A percentile compares a stretch with the other conserved stretches of the same genome.
These are phyloP conservation scores for Verruconis gallopava DNA, from an alignment of 2,329 filamentous ascomycete genomes.

Conservation along the genomic window DNA sequence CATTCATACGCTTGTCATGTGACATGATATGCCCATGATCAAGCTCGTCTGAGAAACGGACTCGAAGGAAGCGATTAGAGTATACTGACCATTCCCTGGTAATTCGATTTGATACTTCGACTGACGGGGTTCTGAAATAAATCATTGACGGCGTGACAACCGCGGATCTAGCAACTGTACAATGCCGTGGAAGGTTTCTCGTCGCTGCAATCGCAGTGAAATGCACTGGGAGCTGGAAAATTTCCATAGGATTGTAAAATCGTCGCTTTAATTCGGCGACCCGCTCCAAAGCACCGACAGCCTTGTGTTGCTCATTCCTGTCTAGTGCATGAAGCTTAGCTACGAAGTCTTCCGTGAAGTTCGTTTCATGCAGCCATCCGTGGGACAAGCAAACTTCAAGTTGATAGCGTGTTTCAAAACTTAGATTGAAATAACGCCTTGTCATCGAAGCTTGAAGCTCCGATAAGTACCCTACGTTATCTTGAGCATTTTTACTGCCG, in stretches of 20 bases:
- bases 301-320: slow-evolving; percentile 30
- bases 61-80: slow-evolving; percentile 70
- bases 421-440: too few species aligned
- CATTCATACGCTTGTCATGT: slow-evolving; percentile 22
- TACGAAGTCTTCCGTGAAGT: slow-evolving; percentile 55
- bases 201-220: slow-evolving; percentile 24
- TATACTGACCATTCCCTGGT: slow-evolving; percentile 56
- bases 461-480: too few species aligned
- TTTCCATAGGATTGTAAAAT: slow-evolving; percentile 56
- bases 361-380: slow-evolving; percentile 62
- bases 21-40: slow-evolving; percentile 29
- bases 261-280: slow-evolving; percentile 50
- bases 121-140: slow-evolving; percentile 59
- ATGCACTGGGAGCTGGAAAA: slow-evolving; percentile 47
- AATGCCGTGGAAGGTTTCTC: slow-evolving; percentile 53
- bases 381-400: slow-evolving; percentile 87
- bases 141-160: slow-evolving; percentile 76
- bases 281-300: slow-evolving; percentile 59
- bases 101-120: slow-evolving; percentile 82
- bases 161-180: slow-evolving; percentile 61
- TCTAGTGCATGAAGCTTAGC: slow-evolving; percentile 34
- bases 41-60: slow-evolving; percentile 81
- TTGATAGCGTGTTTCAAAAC: slow-evolving; percentile 59
- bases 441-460: too few species aligned
- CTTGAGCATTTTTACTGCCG: background rate